phyloP scores from a whole-genome alignment of 805 yeast species.

The Candida ipomoeae region DNA sequence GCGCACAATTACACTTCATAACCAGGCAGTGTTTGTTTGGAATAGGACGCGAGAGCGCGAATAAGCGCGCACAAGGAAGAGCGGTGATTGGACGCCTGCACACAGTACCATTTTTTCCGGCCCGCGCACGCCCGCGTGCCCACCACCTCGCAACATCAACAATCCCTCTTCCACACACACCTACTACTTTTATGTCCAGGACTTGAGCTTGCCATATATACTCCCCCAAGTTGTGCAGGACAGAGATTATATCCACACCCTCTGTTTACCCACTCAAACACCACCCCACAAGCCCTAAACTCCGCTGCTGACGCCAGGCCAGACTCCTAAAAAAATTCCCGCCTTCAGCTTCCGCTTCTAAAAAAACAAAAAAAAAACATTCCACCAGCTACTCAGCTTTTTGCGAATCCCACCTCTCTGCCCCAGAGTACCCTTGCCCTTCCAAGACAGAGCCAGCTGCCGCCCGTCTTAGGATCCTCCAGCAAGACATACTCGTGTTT shows the following conservation, averaged over 20 bases:
- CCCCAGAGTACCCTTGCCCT: neutral
- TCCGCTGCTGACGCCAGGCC: neutral
- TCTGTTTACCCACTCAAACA: slow-evolving; percentile 8
- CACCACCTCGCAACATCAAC: slow-evolving; percentile 16
- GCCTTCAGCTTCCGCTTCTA: neutral
- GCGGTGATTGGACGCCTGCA: slow-evolving; percentile 13
- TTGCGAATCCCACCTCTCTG: neutral
- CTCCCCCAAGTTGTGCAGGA: slow-evolving; percentile 19
- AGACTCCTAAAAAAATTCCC: neutral
- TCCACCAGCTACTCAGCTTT: neutral
- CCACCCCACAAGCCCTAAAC: slow-evolving; percentile 1
- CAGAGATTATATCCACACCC: slow-evolving; percentile 20
- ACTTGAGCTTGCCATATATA: slow-evolving; percentile 11
- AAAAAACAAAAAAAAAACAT: neutral
- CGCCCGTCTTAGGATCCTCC: neutral
- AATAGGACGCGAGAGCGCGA: neutral
- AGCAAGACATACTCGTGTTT: slow-evolving; percentile 1
- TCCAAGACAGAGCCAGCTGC: neutral
- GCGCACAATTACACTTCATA: no score
- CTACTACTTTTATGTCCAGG: slow-evolving; percentile 23
- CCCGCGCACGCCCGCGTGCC: slow-evolving; percentile 16
- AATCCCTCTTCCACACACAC: slow-evolving; percentile 21
- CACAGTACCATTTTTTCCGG: slow-evolving; percentile 2
- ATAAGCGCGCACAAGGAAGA: neutral
- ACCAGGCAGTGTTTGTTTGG: neutral